Conservation (phyloP, 108 stramenopile species). For the Cyclotella atomus region DNA sequence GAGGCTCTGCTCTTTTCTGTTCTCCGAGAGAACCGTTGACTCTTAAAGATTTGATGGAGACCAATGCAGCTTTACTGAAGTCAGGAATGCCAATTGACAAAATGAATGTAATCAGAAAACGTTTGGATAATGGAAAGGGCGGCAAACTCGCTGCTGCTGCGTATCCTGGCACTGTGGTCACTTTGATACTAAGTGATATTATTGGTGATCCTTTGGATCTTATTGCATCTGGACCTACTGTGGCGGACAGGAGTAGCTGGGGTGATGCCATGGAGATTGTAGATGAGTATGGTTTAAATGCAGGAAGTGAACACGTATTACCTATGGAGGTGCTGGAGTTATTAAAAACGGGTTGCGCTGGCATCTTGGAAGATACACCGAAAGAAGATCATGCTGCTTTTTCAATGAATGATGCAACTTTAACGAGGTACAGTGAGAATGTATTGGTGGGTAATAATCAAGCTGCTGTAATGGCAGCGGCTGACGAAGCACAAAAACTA, state of each 20-base stretch:
- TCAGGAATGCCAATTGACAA: constrained; percentile 85
- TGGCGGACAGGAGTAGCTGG: constrained; percentile 66
- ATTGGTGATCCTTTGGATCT: constrained; percentile 90
- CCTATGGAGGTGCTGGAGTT: constrained; percentile 36
- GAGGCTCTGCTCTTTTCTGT: constrained; percentile 86
- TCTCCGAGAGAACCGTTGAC: constrained; percentile 64
- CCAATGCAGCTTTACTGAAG: constrained; percentile 63
- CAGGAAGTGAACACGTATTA: constrained; percentile 36
- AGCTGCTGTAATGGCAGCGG: constrained; percentile 77
- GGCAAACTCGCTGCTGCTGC: constrained; percentile 66
- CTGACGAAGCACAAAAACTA: constrained; percentile 56
- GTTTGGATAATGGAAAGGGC: constrained; percentile 81
- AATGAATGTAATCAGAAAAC: constrained; percentile 87
- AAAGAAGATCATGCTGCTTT: constrained; percentile 58
- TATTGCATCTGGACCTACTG: constrained; percentile 89
- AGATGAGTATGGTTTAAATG: constrained; percentile 54
- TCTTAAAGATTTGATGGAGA: constrained; percentile 62
- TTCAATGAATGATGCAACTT: constrained; percentile 14
- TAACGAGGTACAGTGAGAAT: constrained; percentile 40
- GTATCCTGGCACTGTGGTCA: constrained; percentile 63
- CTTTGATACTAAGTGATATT: constrained; percentile 77
- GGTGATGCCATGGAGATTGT: constrained; percentile 66
- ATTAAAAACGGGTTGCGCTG: constrained; percentile 34
- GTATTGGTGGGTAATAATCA: constrained; percentile 85
- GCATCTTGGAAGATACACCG: constrained; percentile 57